Base-by-base conservation (phyloP, 768 basidiomycete genomes). In the Boletus eberwhitei region DNA sequence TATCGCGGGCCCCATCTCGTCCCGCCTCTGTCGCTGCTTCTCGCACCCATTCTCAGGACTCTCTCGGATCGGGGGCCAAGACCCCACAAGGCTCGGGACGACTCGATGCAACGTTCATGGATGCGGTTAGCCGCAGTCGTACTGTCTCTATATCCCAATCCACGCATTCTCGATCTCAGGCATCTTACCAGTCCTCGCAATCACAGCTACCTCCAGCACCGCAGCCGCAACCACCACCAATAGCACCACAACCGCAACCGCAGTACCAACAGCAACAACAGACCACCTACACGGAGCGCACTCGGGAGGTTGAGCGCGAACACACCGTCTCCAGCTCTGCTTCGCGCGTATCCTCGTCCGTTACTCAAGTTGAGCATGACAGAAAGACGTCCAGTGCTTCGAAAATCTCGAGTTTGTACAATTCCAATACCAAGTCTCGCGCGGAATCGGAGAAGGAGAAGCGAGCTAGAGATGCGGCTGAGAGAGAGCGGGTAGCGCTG, bases 11-110 rank as follows among this genome's bases (percentile, higher is more conserved):
- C 5, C 73, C 77, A 0, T 73, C 78, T 43, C 74, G 74, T 38
- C 73, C 76, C 8, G 73, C 77, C 2, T 75, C 79, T 52, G 75
- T 78, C 39, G 74, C 82, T 4, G 69, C 74, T 12, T 87, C 86
- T 9, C 77, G 82, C 8, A 74, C 80, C 4, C 79, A 77, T 19
- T 85, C 84, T 29, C 80, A 77, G 32, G 79, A 75, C 55, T 68
- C 72, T 24, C 2, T 64, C n/a, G 63, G 56, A 1, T 72, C 69
- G 11, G 69, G 69, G 1, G 63, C 60, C 21, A 71, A 44, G 60
- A 72, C 69, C 54, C 70, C 70, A 58, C 61, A 64, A 61, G 68
- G 68, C 48, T 52, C 52, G n/a, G 52, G 56, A 46, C 67, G 62
- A 63, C 58, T 59, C 57, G 66, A 71, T 49, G 31, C 53, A 42